phyloP scores from a whole-genome alignment of 306 rosid genomes.

The Cucumis melo region DNA sequence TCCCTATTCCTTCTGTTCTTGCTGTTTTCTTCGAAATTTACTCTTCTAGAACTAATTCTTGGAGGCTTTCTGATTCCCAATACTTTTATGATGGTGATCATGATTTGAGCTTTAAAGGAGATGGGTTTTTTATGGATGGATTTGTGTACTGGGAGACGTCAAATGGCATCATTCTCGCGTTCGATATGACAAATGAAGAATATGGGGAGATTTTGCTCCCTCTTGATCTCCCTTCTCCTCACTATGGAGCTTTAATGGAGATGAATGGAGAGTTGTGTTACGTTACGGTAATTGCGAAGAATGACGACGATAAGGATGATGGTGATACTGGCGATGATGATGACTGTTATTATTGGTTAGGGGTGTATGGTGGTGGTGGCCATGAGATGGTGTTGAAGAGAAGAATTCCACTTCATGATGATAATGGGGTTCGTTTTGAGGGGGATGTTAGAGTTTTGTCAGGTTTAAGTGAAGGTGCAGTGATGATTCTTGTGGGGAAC shows the following conservation, averaged over 20 bases:
- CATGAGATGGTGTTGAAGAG: conserved; percentile 13
- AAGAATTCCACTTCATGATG: not conserved
- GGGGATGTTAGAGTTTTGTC: conserved; percentile 12
- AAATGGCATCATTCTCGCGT: conserved; percentile 11
- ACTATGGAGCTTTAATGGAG: conserved; percentile 5
- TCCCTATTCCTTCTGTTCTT: not conserved
- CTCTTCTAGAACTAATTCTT: conserved; percentile 23
- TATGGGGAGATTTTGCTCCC: conserved; percentile 12
- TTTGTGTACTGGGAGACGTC: conserved; percentile 22
- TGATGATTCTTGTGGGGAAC: conserved; percentile 6
- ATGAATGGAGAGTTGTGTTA: conserved; percentile 24
- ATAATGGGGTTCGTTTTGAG: not conserved
- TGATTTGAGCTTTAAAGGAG: conserved; percentile 2
- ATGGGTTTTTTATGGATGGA: conserved; percentile 15
- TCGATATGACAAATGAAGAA: conserved; percentile 17
- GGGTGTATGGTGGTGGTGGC: conserved; percentile 17
- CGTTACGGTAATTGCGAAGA: not conserved
- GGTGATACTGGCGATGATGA: not conserved
- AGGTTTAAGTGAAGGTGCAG: conserved; percentile 13
- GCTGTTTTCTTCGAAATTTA: conserved; percentile 20
- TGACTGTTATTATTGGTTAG: not conserved
- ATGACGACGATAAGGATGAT: not conserved
- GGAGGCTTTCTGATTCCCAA: conserved; percentile 11
- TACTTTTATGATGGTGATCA: not conserved
- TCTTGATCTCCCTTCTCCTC: not conserved